phyloP scores from a whole-genome alignment of 1,284 basidiomycete genomes.

The Austroboletus olivaceoglutinosus region DNA sequence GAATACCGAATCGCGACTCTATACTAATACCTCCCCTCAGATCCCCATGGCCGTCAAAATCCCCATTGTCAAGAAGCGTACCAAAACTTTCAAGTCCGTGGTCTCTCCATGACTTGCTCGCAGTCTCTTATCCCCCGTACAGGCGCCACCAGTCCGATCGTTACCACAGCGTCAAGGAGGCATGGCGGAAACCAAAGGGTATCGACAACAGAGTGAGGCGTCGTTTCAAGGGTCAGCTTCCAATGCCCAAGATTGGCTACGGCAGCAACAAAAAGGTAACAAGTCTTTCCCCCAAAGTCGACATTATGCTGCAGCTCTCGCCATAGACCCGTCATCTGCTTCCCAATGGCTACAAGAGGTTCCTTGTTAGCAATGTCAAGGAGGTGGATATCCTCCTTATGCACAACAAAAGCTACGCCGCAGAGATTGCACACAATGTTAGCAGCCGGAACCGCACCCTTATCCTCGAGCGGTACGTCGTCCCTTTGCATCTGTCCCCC shows the following conservation, averaged over 20 bases:
- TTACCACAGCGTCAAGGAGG: constrained; percentile 92
- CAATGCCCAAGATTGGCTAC: constrained; percentile 95
- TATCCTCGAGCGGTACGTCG: constrained; percentile 82
- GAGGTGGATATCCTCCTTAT: constrained; percentile 93
- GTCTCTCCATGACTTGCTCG: background rate
- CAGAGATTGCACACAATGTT: constrained; percentile 97
- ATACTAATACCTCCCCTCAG: constrained; percentile 34
- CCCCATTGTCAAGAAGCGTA: constrained; percentile 95
- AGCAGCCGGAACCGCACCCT: constrained; percentile 94
- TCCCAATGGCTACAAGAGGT: constrained; percentile 92
- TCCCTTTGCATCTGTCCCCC: background rate
- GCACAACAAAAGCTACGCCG: constrained; percentile 98
- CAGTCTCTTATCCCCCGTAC: constrained; percentile 23
- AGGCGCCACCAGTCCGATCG: constrained; percentile 98
- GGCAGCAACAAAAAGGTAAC: constrained; percentile 77
- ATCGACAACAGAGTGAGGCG: constrained; percentile 94
- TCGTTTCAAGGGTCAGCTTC: constrained; percentile 92
- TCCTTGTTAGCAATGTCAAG: constrained; percentile 88
- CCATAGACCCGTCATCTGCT: constrained; percentile 84
- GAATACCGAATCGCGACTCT: constrained; percentile 1
- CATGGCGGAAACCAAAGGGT: constrained; percentile 98
- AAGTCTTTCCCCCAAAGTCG: background rate
- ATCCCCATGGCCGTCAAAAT: constrained; percentile 80
- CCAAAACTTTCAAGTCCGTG: constrained; percentile 88
- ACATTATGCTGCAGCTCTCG: constrained; percentile 7